Base-by-base conservation (phyloP, 2,329 filamentous ascomycete species). In the Claviceps cyperi region DNA sequence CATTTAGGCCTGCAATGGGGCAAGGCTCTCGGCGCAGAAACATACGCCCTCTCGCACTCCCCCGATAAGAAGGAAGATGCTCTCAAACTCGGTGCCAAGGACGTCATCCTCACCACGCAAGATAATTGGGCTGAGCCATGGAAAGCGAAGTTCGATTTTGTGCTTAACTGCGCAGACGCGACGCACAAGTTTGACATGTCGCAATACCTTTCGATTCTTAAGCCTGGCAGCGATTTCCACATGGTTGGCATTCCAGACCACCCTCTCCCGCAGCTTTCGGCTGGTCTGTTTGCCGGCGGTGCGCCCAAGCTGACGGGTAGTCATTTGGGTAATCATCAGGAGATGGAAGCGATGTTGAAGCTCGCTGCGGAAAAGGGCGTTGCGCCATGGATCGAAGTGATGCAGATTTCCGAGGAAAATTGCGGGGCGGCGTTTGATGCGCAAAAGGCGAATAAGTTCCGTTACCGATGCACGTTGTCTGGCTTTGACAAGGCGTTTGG, bases 1-100 rank as follows among this genome's bases (percentile, higher is more conserved):
- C 84, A 91, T 61, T 79, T 89, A 55, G 86, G 77, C 0, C 62
- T 91, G 14, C 70, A 86, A 52, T 88, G 78, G 63, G 81, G 84
- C 0, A 80, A 76, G 56, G 85, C 85, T 0, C 67, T 91, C 1
- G 81, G 80, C 9, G 81, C 80, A 24, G 80, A 86, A 45, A 74
- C 75, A 6, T 78, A 81, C 21, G 81, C 77, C 8, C 76, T 85
- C 56, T 81, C 79, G 6, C 77, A 83, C 54, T 76, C 72, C 0
- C 68, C 69, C 1, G 57, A 63, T 60, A 86, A 86, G 68, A 70
- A 66, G 38, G 72, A 71, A 0, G 80, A 85, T 59, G 78, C 77
- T 7, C 65, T 71, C 55, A 75, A 76, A 54, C 71, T 86, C 52
- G 82, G 83, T 6, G 81, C 81, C 1, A 76, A 75, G 67, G 74